These are phyloP conservation scores for Moniliophthora roreri DNA, from an alignment of 1,284 basidiomycete genomes.

Conservation along the genomic window DNA sequence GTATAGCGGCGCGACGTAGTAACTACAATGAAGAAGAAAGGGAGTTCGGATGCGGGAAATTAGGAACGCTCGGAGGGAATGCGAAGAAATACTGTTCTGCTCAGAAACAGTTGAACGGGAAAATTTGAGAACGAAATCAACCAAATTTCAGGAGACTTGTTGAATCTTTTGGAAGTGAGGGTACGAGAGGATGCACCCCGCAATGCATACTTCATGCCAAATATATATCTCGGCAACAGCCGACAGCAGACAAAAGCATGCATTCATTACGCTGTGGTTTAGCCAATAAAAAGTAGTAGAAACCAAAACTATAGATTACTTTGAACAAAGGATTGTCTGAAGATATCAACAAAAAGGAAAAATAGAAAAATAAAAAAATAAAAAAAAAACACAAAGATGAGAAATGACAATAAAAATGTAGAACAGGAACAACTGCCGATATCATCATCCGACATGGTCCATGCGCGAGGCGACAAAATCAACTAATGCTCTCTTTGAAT, in stretches of 20 bases:
- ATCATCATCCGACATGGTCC: neutral
- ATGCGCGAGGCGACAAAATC: conserved; percentile 16
- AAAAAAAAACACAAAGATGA: neutral
- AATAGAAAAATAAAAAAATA: neutral
- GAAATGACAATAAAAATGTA: neutral
- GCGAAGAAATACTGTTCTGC: too few relatives aligned
- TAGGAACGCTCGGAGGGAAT: too few relatives aligned
- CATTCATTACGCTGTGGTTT: neutral
- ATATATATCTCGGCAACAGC: conserved; percentile 1
- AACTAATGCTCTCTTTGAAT: conserved; percentile 56
- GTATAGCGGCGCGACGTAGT: too few relatives aligned
- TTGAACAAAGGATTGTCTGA: neutral
- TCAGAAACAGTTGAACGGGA: neutral
- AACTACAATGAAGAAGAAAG: too few relatives aligned
- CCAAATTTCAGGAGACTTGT: neutral
- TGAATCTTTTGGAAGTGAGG: neutral
- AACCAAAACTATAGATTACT: neutral
- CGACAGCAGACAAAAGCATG: neutral
- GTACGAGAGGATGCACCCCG: neutral
- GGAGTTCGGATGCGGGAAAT: too few relatives aligned
- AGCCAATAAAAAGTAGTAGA: neutral
- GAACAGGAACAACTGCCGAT: neutral
- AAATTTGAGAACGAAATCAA: neutral
- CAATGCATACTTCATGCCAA: neutral
- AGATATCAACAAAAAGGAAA: neutral